phyloP scores from a whole-genome alignment of 192 early-diverging fungal genomes.

The Coemansia sp. region DNA sequence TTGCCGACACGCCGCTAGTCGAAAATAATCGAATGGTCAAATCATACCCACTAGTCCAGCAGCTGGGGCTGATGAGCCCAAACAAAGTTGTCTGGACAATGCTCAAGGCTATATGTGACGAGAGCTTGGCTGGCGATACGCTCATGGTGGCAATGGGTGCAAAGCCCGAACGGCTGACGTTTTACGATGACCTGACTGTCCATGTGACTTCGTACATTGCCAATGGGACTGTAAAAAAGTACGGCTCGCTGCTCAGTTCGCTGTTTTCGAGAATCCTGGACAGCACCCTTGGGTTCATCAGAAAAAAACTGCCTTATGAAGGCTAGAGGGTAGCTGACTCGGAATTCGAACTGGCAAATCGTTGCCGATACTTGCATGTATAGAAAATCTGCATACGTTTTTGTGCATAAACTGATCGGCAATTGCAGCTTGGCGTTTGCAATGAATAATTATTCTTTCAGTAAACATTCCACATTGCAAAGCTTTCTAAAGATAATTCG shows the following conservation, averaged over 20 bases:
- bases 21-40: slow-evolving; percentile 31
- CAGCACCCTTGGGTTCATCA: slow-evolving; percentile 25
- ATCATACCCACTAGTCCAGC: slow-evolving; percentile 29
- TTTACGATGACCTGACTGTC: slow-evolving; percentile 30
- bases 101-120: slow-evolving; percentile 57
- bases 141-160: slow-evolving; percentile 47
- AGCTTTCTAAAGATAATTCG: no score
- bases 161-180: slow-evolving; percentile 26
- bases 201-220: slow-evolving; percentile 42
- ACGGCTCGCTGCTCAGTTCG: slow-evolving; percentile 17
- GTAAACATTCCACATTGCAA: no score
- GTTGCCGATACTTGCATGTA: no score
- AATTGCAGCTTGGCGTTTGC: no score
- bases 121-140: slow-evolving; percentile 55
- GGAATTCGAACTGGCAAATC: neutral
- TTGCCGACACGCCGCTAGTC: slow-evolving; percentile 59
- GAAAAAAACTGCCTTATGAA: slow-evolving; percentile 7
- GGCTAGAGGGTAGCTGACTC: neutral
- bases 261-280: slow-evolving; percentile 22
- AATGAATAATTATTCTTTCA: no score
- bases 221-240: slow-evolving; percentile 39
- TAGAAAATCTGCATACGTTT: no score
- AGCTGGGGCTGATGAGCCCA: slow-evolving; percentile 38
- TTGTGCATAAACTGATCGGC: no score
- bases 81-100: slow-evolving; percentile 59